Percentiles rank a stretch among this genome's conserved stretches.
Conservation (phyloP, 2,329 filamentous ascomycete species). For the Zalaria sp. region DNA sequence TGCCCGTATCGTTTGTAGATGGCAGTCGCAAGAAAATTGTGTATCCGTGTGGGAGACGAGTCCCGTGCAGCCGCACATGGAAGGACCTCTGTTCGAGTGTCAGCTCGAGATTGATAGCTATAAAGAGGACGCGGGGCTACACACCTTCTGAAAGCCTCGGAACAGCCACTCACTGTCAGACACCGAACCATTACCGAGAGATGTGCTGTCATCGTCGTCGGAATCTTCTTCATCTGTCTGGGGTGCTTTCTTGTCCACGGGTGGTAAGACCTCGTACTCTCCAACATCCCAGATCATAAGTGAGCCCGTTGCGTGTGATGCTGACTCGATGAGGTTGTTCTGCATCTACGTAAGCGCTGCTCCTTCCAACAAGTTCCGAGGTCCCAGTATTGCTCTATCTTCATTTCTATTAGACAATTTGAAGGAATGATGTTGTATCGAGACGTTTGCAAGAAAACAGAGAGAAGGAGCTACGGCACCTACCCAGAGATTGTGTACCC, state of each 20-base stretch:
- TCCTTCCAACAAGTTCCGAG: no score
- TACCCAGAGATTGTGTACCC: slow-evolving; percentile 30
- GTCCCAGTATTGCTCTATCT: no score
- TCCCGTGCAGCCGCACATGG: slow-evolving; percentile 26
- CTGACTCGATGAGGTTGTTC: slow-evolving; percentile 31
- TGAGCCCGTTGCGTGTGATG: slow-evolving; percentile 26
- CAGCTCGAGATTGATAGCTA: background rate
- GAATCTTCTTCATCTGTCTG: slow-evolving; percentile 20
- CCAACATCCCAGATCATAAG: slow-evolving; percentile 33
- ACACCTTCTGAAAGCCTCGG: slow-evolving; percentile 20
- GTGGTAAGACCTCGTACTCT: slow-evolving; percentile 24
- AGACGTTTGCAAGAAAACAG: background rate
- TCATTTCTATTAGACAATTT: no score
- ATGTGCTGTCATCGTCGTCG: slow-evolving; percentile 10
- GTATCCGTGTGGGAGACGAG: slow-evolving; percentile 22
- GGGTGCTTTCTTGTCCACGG: slow-evolving; percentile 9
- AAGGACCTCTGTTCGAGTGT: slow-evolving; percentile 17
- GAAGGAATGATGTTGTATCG: no score
- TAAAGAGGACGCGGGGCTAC: background rate
- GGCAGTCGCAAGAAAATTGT: slow-evolving; percentile 26
- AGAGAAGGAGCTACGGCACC: slow-evolving; percentile 2
- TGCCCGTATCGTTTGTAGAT: slow-evolving; percentile 15
- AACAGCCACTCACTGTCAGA: slow-evolving; percentile 23
- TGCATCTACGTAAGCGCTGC: slow-evolving; percentile 4
- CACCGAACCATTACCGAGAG: background rate